Evolutionary conservation across 768 basidiomycete species (phyloP), one percentile per base, ranked within the genome.

Genomic region (Tylopilus rubrobrunneus): DNA sequence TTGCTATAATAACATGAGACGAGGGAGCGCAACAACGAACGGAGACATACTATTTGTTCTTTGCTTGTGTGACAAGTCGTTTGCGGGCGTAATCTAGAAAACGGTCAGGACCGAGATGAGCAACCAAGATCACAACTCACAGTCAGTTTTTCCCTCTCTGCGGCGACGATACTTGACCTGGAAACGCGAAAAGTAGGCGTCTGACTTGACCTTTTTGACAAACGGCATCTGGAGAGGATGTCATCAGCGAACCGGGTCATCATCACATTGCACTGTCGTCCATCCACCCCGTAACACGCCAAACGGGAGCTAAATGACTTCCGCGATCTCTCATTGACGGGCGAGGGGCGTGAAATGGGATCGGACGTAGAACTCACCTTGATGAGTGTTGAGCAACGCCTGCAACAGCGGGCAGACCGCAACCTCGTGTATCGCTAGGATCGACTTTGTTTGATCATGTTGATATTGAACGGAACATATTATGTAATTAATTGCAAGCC

Each of bases 141-240:
- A 99, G 71, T 99, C 97, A 57, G 97, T 99, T 81, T 96, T 98
- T 56, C 97, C 97, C 78, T 99, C 97, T 71, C 94, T 86, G 62
- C 97, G 81, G 69, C 97, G 81, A 71, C 96, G 90, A 76, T 97
- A 97, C 80, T 98, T 98, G 67, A 98, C 95, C 79, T 97, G 93
- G 82, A 88, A 97, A 59, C 95, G 86, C 58, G 94, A 97, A 79
- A 92, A 97, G 87, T 98, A 98, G 67, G 96, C 92, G 72, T 85
- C 84, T 67, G 91, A 90, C 82, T 99, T 98, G 79, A 95, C 73
- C 63, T 88, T 87, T 79, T 98, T 98, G 80, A 97, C 89, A 83
- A 97, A 98, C 57, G 95, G 96, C 96, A 92, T 91, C 80, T 80
- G 49, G 17, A 39, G 31, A 44, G 55, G 50, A 39, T 44, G 31